phyloP scores from a whole-genome alignment of 2,329 filamentous ascomycete genomes.

The Claviceps africana region DNA sequence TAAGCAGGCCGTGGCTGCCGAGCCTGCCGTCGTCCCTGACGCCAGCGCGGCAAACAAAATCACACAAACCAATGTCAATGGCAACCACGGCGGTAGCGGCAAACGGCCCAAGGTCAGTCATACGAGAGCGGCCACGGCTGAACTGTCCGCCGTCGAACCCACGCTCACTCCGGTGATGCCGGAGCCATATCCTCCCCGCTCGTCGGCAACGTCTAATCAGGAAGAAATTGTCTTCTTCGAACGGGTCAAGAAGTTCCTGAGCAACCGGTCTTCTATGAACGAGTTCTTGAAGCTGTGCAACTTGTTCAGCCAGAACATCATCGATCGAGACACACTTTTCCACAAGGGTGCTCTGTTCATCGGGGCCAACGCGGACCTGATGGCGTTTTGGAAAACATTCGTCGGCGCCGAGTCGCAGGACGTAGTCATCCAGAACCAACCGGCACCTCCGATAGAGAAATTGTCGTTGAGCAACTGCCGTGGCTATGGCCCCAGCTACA shows the following conservation, averaged over 20 bases:
- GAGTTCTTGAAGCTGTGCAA: slow-evolving; percentile 97
- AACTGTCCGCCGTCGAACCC: slow-evolving; percentile 58
- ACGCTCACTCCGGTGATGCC: slow-evolving; percentile 80
- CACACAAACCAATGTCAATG: slow-evolving; percentile 20
- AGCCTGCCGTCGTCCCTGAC: slow-evolving; percentile 29
- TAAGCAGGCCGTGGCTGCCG: slow-evolving; percentile 36
- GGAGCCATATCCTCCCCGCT: slow-evolving; percentile 67
- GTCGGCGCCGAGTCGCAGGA: slow-evolving; percentile 66
- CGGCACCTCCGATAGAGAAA: slow-evolving; percentile 60
- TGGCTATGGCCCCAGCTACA: slow-evolving; percentile 89
- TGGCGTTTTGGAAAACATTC: slow-evolving; percentile 76
- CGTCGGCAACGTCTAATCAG: slow-evolving; percentile 56
- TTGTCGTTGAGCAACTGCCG: slow-evolving; percentile 94
- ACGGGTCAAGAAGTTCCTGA: slow-evolving; percentile 87
- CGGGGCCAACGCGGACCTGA: slow-evolving; percentile 75
- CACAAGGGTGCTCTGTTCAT: slow-evolving; percentile 78
- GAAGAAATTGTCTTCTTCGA: slow-evolving; percentile 94
- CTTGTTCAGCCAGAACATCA: slow-evolving; percentile 82
- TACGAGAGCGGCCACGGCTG: slow-evolving; percentile 42
- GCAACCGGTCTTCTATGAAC: slow-evolving; percentile 81
- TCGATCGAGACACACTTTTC: slow-evolving; percentile 70
- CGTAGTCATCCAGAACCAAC: slow-evolving; percentile 63
- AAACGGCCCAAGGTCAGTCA: slow-evolving; percentile 67
- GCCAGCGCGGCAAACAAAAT: slow-evolving; percentile 24
- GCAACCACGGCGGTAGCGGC: slow-evolving; percentile 23